Evolutionary conservation across 108 stramenopile genomes (phyloP), one percentile per base, ranked within the genome.

Genomic region (Conticribra weissflogii): DNA sequence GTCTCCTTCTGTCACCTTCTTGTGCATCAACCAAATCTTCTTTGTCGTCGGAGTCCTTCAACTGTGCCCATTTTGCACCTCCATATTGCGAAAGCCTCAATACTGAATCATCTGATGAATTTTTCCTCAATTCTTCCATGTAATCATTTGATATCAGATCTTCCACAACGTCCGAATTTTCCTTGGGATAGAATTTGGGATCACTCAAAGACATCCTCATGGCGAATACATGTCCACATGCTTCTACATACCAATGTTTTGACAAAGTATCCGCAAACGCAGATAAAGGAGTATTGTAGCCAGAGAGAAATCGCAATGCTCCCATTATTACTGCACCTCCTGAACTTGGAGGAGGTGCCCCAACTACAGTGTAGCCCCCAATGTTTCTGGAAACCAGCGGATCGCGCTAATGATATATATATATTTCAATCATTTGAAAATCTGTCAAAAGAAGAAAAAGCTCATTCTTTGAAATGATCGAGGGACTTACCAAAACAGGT

Each of bases 181-280:
- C 54, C 12, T 85, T 71, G 19, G 31, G 33, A 23, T 63, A 51
- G 62, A 80, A 92, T 12, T 50, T 79, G 15, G 94, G 94, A 68
- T 95, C 94, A 50, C 85, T 83, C 76, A 95, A 52, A 0, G 82
- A 81, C 91, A 95, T 92, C 4, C 94, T 85, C 53, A 95, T 92
- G 0, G 91, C 81, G 78, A 95, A 95, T 0, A 80, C 89, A 60
- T 95, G 91, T 29, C 83, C 68, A 60, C 84, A 68, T 3, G 88
- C 91, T 69, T 95, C 94, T 0, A 84, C 84, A 12, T 86, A 63
- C 23, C 87, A 68, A 71, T 95, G 94, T 27, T 78, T 51, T 4
- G 89, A 89, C 44, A 92, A 54, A 3, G 86, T 85, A 50, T 87
- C 82, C 0, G 70, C 60, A 61, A 61, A 54, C 2, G 77, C 25